These are phyloP conservation scores for Neurospora sp. DNA, from an alignment of 495 filamentous ascomycete genomes.

Conservation along the genomic window DNA sequence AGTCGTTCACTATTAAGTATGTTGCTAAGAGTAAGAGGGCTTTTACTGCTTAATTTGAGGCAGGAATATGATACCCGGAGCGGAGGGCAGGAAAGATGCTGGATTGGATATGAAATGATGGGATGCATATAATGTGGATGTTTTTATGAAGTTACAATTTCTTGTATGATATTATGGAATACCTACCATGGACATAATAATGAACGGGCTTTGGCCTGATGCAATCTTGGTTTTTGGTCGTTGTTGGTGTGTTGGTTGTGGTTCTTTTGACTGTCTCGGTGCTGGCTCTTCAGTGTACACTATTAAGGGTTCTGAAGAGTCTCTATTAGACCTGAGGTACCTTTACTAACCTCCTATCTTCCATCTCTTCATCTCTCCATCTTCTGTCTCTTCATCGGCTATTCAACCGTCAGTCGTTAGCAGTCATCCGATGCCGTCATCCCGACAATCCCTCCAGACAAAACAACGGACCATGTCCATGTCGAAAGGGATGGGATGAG, in stretches of 20 bases:
- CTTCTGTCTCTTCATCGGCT: neutral
- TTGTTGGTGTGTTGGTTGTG: neutral
- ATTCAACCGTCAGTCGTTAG: no score
- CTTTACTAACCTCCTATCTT: neutral
- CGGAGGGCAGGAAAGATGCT: neutral
- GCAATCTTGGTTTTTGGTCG: neutral
- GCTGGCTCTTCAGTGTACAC: neutral
- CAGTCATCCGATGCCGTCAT: neutral
- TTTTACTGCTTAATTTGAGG: neutral
- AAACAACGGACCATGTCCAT: neutral
- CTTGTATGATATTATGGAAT: neutral
- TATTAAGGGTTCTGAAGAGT: neutral
- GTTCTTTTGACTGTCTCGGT: neutral
- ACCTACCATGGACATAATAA: neutral
- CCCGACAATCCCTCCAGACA: neutral
- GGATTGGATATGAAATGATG: neutral
- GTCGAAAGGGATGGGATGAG: neutral
- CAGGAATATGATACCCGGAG: neutral
- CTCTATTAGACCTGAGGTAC: neutral
- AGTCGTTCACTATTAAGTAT: slow-evolving; percentile 20
- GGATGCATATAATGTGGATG: neutral
- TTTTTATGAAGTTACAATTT: neutral
- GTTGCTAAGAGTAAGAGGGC: neutral
- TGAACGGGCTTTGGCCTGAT: neutral
- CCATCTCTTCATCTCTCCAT: neutral